These are phyloP conservation scores for Oryza rufipogon DNA, from an alignment of 176 grass and related monocot genomes.

Conservation along the genomic window DNA sequence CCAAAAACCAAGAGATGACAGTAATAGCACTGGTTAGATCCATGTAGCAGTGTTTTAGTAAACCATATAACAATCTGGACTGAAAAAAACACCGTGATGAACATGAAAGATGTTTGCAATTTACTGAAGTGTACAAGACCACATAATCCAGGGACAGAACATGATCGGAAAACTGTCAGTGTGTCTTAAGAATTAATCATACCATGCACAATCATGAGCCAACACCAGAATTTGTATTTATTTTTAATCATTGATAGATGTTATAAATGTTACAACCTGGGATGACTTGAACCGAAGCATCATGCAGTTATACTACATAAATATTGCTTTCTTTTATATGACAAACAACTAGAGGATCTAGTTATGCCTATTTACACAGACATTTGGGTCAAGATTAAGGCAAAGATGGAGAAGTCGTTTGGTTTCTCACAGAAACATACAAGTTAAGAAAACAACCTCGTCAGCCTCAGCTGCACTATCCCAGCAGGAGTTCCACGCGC, in stretches of 20 bases:
- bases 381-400: not conserved
- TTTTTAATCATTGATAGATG: not conserved
- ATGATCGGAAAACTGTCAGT: not conserved
- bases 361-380: conserved; percentile 8
- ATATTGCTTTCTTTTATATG: conserved; percentile 19
- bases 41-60: not conserved
- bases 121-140: not conserved
- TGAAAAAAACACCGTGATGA: not conserved
- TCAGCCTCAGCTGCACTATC: not conserved
- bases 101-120: not conserved
- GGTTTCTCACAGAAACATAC: not conserved
- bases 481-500: conserved; percentile 28
- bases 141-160: not conserved
- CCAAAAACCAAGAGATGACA: not conserved
- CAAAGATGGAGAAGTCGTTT: not conserved
- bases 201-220: not conserved
- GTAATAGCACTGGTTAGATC: not conserved
- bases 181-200: not conserved
- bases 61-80: not conserved
- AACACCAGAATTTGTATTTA: not conserved
- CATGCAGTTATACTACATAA: not conserved
- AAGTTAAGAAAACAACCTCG: conserved; percentile 26
- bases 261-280: not conserved
- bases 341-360: conserved; percentile 21
- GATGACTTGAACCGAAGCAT: conserved; percentile 20